Conservation (phyloP, 352 stramenopile species). For the Phytophthora melonis region DNA sequence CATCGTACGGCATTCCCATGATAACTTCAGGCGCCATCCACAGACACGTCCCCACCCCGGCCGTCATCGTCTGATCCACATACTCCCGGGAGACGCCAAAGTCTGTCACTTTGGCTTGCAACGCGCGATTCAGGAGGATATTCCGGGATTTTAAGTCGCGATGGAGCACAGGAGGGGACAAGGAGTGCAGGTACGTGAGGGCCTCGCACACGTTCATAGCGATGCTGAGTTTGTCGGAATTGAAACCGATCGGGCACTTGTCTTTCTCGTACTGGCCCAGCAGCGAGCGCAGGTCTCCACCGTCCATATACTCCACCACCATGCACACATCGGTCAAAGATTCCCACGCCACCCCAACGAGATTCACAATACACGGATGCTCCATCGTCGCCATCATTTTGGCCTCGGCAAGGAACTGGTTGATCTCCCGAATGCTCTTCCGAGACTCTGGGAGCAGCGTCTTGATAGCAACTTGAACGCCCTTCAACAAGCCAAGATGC, state of each 20-base stretch:
- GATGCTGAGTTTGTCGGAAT: conserved; percentile 8
- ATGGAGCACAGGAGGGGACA: conserved; percentile 34
- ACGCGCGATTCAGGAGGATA: conserved; percentile 44
- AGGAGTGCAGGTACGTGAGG: conserved; percentile 30
- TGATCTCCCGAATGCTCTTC: conserved; percentile 49
- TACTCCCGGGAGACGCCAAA: conserved; percentile 43
- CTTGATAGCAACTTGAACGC: conserved; percentile 53
- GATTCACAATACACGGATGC: conserved; percentile 39
- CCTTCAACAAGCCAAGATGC: conserved; percentile 41
- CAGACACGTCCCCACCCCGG: conserved; percentile 21
- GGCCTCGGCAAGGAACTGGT: conserved; percentile 51
- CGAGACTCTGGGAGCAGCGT: conserved; percentile 41
- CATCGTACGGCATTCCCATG: conserved; percentile 15
- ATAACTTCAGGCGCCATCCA: conserved; percentile 30
- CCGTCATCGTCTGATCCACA: conserved; percentile 18
- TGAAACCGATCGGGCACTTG: conserved; percentile 6
- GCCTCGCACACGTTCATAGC: conserved; percentile 5
- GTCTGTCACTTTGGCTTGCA: conserved; percentile 59
- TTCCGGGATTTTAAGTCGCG: conserved; percentile 72
- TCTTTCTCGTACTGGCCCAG: conserved; percentile 14
- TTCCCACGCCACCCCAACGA: conserved; percentile 45
- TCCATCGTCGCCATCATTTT: conserved; percentile 54
- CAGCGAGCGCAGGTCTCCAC: conserved; percentile 38
- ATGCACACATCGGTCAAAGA: conserved; percentile 34
- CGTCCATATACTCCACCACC: conserved; percentile 53